Conservation (phyloP, 2,329 filamentous ascomycete genomes). For the Stachybotrys chlorohalonatus region DNA sequence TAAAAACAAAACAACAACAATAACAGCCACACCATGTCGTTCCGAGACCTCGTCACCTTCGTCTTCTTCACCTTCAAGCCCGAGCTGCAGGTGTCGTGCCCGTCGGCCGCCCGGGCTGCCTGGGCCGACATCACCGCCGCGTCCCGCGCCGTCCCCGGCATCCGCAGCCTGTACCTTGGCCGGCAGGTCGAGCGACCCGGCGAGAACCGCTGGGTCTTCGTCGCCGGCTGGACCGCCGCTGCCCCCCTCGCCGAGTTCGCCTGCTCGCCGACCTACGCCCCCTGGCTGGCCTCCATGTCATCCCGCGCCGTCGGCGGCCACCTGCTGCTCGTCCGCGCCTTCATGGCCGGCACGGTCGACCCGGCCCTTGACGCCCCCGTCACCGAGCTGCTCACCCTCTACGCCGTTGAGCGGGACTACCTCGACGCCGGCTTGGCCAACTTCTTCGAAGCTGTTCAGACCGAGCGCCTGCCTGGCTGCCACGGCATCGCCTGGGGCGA, state of each 20-base stretch:
- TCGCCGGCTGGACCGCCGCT: conserved; percentile 23
- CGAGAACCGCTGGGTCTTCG: conserved; percentile 15
- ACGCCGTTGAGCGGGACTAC: conserved; percentile 21
- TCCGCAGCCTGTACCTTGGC: conserved; percentile 23
- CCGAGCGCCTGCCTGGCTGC: conserved; percentile 16
- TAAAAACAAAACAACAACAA: too few relatives aligned
- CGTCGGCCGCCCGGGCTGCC: conserved; percentile 15
- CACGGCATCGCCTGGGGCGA: conserved; percentile 22
- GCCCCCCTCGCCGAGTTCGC: conserved; percentile 28
- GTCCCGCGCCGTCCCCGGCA: conserved; percentile 21
- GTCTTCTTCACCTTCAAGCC: conserved; percentile 21
- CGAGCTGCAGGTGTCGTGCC: conserved; percentile 10
- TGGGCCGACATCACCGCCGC: conserved; percentile 15
- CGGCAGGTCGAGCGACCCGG: conserved; percentile 22
- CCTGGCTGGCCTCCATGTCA: conserved; percentile 26
- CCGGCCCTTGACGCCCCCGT: conserved; percentile 22
- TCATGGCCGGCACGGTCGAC: conserved; percentile 10
- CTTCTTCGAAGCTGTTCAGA: conserved; percentile 14
- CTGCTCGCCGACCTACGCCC: conserved; percentile 28
- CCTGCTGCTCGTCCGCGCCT: conserved; percentile 12
- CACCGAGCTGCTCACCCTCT: conserved; percentile 28
- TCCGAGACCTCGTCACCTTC: conserved; percentile 17
- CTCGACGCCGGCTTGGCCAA: conserved; percentile 18
- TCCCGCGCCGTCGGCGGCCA: conserved; percentile 17
- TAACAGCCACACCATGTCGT: conserved; percentile 18